Evolutionary conservation across 208 protist genomes (phyloP).

Genomic region (Wallacemonas sp.): DNA sequence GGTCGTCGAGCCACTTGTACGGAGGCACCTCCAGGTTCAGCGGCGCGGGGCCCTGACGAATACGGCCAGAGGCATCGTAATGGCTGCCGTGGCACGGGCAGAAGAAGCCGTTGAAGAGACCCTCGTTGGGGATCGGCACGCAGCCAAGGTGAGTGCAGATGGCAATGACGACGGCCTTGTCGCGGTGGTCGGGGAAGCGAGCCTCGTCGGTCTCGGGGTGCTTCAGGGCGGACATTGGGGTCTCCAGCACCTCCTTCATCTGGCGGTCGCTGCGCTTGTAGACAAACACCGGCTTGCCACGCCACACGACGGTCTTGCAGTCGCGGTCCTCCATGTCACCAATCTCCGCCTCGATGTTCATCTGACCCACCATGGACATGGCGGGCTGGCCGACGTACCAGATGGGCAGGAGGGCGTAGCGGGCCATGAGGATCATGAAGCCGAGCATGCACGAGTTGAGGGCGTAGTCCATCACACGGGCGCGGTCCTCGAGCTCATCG

Average conservation of each 20-base stretch:
- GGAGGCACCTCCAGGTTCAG: slow-evolving; percentile 98
- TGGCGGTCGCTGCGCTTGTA: slow-evolving; percentile 94
- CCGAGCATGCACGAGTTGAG: slow-evolving; percentile 84
- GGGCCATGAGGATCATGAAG: slow-evolving; percentile 82
- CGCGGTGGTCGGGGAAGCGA: slow-evolving; percentile 82
- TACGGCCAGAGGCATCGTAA: slow-evolving; percentile 98
- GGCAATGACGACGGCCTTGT: slow-evolving; percentile 96
- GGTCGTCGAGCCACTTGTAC: slow-evolving; percentile 95
- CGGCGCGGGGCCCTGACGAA: slow-evolving; percentile 98
- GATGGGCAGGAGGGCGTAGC: slow-evolving; percentile 80
- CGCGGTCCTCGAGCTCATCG: slow-evolving; percentile 78
- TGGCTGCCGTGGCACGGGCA: slow-evolving; percentile 99
- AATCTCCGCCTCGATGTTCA: slow-evolving; percentile 98
- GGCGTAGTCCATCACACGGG: slow-evolving; percentile 87
- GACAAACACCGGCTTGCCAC: slow-evolving; percentile 99
- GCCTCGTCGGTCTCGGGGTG: slow-evolving; percentile 95
- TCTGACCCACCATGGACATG: slow-evolving; percentile 94
- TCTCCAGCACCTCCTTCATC: slow-evolving; percentile 87
- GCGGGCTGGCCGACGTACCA: slow-evolving; percentile 89
- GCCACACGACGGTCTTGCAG: slow-evolving; percentile 96
- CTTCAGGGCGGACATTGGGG: slow-evolving; percentile 87
- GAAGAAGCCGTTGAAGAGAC: slow-evolving; percentile 97
- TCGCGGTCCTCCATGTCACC: slow-evolving; percentile 88
- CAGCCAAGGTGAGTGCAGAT: slow-evolving; percentile 99
- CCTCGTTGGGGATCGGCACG: slow-evolving; percentile 96